These are phyloP conservation scores for Fragaria ananassa DNA, from an alignment of 306 rosid genomes.

Conservation along the genomic window DNA sequence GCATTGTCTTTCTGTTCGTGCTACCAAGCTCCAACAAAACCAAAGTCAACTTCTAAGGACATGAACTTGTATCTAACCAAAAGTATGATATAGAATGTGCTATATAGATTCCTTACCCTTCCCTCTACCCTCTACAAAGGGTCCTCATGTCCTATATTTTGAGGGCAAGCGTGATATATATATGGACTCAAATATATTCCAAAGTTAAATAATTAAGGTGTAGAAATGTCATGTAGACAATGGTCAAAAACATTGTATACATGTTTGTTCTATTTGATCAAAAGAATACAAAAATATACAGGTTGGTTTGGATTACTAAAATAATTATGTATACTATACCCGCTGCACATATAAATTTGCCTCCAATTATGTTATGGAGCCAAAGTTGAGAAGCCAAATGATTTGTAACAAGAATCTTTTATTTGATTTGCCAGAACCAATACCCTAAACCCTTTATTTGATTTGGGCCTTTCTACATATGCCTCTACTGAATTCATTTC, in stretches of 20 bases:
- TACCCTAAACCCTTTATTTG: not conserved
- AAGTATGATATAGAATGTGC: not conserved
- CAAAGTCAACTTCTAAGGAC: constrained; percentile 15
- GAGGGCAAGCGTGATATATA: constrained; percentile 17
- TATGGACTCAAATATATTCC: not conserved
- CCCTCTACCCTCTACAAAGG: constrained; percentile 4
- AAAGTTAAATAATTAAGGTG: not conserved
- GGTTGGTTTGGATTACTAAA: not conserved
- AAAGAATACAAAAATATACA: not conserved
- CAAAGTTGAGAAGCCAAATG: not conserved
- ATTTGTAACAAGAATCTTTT: constrained; percentile 7
- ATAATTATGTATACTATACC: not conserved
- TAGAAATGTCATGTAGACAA: not conserved
- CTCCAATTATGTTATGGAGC: not conserved
- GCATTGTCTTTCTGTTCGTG: not conserved
- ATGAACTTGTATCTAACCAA: constrained; percentile 7
- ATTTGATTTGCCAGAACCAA: too few species aligned
- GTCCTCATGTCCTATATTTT: constrained; percentile 16
- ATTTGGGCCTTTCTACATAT: not conserved
- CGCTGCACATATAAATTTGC: constrained; percentile 1
- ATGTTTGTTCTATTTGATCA: constrained; percentile 8
- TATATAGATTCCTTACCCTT: not conserved
- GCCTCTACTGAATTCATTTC: not conserved
- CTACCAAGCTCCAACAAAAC: not conserved
- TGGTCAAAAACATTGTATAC: not conserved